Base-by-base conservation (phyloP, 1,284 basidiomycete species). In the Cystobasidium sp. region DNA sequence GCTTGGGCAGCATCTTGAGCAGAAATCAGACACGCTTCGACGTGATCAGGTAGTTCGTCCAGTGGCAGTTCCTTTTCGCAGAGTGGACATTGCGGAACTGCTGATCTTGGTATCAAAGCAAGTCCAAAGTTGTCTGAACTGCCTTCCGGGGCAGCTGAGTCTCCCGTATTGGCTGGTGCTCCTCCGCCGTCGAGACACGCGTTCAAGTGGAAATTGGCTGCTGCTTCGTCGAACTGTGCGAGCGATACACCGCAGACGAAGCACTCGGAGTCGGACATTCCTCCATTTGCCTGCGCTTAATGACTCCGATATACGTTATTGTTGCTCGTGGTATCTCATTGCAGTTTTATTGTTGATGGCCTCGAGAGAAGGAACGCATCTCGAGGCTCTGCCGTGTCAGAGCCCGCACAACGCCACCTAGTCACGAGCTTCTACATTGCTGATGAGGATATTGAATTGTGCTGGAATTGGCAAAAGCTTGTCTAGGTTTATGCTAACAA, bases 21-120 rank as follows among this genome's bases (percentile, higher is more conserved):
- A 39, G 49, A 31, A 12, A 66, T 20, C 66, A 73, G 53, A 63
- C 70, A 73, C n/a, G 52, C 62, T 51, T 73, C 62, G 41, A 73
- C 63, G 53, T 73, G 70, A 58, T 58, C 51, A 44, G 65, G 49
- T 5, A 73, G 37, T 7, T 41, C 52, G 37, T 37, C 41, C 43
- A 41, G 61, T 31, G 41, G 37, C 10, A 73, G 16, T 9, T 31
- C 24, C 10, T 20, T n/a, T 8, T 52, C 49, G 55, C 70, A 73
- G 9, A 73, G 44, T 1, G 70, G 70, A 59, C 70, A 73, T 8
- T 41, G 22, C 68, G 55, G 3, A 3, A 37, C 20, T 7, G 20
- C 5, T 6, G 24, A n/a, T 10, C 44, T 8, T 7, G 39, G 16
- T 5, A 47, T 6, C 6, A 63, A 7, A 49, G 31, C 61, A 12